phyloP scores from a whole-genome alignment of 768 basidiomycete species.

The Pleurotus ostreatus region DNA sequence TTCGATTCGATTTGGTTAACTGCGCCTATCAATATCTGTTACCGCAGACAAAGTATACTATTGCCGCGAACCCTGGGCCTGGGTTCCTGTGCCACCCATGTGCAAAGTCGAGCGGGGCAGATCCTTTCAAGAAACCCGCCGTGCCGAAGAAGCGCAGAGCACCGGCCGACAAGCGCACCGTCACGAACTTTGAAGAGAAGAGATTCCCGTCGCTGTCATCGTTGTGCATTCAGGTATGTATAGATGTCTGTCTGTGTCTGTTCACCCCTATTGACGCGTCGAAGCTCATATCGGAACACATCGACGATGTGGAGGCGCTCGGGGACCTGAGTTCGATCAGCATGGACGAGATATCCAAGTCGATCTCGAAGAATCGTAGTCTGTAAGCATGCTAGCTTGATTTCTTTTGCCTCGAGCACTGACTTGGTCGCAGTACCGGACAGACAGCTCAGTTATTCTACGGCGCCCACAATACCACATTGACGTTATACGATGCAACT shows the following conservation, averaged over 20 bases:
- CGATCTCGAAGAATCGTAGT: slow-evolving; percentile 75
- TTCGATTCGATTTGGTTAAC: no score
- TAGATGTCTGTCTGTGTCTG: not conserved
- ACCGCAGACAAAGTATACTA: slow-evolving; percentile 79
- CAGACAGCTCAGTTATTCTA: slow-evolving; percentile 87
- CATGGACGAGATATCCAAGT: slow-evolving; percentile 78
- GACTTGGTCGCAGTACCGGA: slow-evolving; percentile 46
- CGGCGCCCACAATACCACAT: slow-evolving; percentile 55
- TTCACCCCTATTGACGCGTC: not conserved
- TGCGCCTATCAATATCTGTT: not conserved
- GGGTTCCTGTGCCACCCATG: slow-evolving; percentile 87
- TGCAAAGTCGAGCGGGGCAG: slow-evolving; percentile 68
- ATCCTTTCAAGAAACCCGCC: slow-evolving; percentile 83
- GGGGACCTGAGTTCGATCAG: slow-evolving; percentile 87
- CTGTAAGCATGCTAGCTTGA: slow-evolving; percentile 51
- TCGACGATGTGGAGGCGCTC: slow-evolving; percentile 83
- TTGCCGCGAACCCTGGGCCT: slow-evolving; percentile 62
- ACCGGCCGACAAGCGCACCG: slow-evolving; percentile 61
- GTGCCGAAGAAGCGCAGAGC: slow-evolving; percentile 58
- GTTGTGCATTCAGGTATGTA: slow-evolving; percentile 72
- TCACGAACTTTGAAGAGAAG: slow-evolving; percentile 40
- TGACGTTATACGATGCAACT: slow-evolving; percentile 87
- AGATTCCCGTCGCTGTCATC: slow-evolving; percentile 59
- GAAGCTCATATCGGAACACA: slow-evolving; percentile 80
- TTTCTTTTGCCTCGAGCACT: not conserved